Conservation (phyloP, 495 filamentous ascomycete genomes). For the Hypoxylon rickii region DNA sequence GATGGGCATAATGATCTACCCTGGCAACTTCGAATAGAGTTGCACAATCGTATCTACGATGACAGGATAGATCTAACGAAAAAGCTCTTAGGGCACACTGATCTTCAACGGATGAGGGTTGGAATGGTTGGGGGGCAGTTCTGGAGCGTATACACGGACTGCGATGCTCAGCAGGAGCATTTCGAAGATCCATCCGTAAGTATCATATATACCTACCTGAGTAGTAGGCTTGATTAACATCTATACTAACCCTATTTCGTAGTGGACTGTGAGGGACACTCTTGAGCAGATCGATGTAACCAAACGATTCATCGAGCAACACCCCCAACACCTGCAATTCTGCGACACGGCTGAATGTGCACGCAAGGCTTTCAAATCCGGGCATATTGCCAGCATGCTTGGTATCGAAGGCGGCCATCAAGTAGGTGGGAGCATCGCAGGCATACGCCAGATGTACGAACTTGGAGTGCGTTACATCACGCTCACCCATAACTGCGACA, state of each 20-base stretch:
- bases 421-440: conserved; percentile 33
- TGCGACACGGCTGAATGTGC: conserved; percentile 31
- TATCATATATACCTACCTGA: not conserved
- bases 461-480: conserved; percentile 47
- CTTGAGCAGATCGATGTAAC: conserved; percentile 43
- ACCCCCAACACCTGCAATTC: conserved; percentile 26
- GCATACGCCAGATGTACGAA: conserved; percentile 42
- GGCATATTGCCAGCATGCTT: conserved; percentile 38
- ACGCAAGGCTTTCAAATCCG: conserved; percentile 25
- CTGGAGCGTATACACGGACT: conserved; percentile 42
- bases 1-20: conserved; percentile 46
- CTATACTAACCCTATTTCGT: not conserved
- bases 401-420: conserved; percentile 40
- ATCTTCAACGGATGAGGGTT: conserved; percentile 31
- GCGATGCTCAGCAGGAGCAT: conserved; percentile 20
- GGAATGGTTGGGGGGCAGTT: conserved; percentile 42
- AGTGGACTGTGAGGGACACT: conserved; percentile 40
- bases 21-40: conserved; percentile 36
- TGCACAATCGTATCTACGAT: conserved; percentile 39
- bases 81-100: conserved; percentile 32
- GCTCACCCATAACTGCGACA: conserved; percentile 45
- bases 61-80: conserved; percentile 33
- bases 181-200: conserved; percentile 33
- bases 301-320: conserved; percentile 32
- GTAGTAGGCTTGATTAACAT: not conserved